Evolutionary conservation across 345 rosid species (phyloP), one percentile per base, ranked within the genome.

Genomic region (Citropsis articulata): DNA sequence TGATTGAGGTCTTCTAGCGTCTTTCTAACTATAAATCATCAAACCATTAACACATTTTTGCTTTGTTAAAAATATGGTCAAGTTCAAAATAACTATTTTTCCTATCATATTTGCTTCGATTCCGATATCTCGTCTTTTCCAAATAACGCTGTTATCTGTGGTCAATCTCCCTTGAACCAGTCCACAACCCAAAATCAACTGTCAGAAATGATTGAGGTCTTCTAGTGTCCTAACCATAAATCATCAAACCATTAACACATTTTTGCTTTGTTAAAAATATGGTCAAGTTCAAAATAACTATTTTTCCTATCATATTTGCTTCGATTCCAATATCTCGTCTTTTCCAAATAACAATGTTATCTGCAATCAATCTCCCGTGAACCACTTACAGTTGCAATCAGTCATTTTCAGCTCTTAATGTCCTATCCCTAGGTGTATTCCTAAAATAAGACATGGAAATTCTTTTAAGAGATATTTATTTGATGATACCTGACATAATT

Each of bases 1-100:
- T 95, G 94, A 90, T 95, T 90, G 90, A 95, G 97, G 98, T 95
- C 86, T 89, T 83, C 69, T 71, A 79, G 75, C 85, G 81, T 66
- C 2, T 72, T 80, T 82, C 66, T 69, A 55, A 57, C 50, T 71
- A 75, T 76, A 62, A 79, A 79, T 78, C 57, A 75, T 72, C 69
- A 55, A 36, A 66, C 48, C 73, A 65, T 53, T 21, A 55, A 65
- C 62, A 30, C 40, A 36, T 73, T 62, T 75, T 13, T 45, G 50
- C 48, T 12, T 69, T 65, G 66, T 68, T 61, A 30, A 71, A 64
- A 70, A 0, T 64, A 35, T 63, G 31, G 48, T 75, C 1, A 45
- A 74, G 25, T 62, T 45, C 61, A 71, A 36, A 14, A 69, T 70
- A 30, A 63, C 25, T 25, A 55, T 31, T 69, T 75, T 31, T 42